Evolutionary conservation across 2,329 filamentous ascomycete genomes (phyloP), one percentile per base, ranked within the genome.

Genomic region (Amauroascus niger): DNA sequence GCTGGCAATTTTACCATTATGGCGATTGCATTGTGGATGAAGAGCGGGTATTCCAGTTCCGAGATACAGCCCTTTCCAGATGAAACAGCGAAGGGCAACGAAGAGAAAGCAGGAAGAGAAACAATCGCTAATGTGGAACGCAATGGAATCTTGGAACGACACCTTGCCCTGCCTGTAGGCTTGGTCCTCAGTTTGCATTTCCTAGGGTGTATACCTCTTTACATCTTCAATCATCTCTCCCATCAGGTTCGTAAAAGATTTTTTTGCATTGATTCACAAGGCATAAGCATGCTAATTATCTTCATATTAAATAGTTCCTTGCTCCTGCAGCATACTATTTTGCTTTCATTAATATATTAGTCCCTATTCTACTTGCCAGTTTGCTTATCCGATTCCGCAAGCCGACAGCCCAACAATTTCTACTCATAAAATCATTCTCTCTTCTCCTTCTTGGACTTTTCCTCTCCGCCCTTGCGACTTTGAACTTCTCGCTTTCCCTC

Each of bases 1-100:
- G 93, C 93, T 1, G 86, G 84, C 41, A 96, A 90, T 68, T 97
- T 97, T 65, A 95, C 87, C 28, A 91, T 98, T 66, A 95, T 91
- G 76, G 88, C 91, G 4, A 91, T 97, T 61, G 84, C 84, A 14
- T 75, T 96, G n/a, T 98, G 93, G 93, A 78, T 96, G 14, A 83
- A 87, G 68, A 95, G 88, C 62, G 91, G 91, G 1, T 14, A 58
- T 53, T 35, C 58, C 37, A 7, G 53, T 49, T 5, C 48, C 3
- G 45, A 24, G n/a, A 13, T 26, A 33, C 16, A 61, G 9, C 52
- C 55, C 14, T 54, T 52, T 16, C 58, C 62, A 35, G 59, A 60
- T 8, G 64, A 64, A 6, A 64, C 67, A 30, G 66, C 72, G 52
- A 65, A 68, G 41, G 57, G 9, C 7, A 60, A 30, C 14, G 63